Percentiles rank a stretch among this genome's conserved stretches.
Evolutionary conservation across 306 rosid genomes (phyloP).

Genomic region (Trichosanthes truncata): DNA sequence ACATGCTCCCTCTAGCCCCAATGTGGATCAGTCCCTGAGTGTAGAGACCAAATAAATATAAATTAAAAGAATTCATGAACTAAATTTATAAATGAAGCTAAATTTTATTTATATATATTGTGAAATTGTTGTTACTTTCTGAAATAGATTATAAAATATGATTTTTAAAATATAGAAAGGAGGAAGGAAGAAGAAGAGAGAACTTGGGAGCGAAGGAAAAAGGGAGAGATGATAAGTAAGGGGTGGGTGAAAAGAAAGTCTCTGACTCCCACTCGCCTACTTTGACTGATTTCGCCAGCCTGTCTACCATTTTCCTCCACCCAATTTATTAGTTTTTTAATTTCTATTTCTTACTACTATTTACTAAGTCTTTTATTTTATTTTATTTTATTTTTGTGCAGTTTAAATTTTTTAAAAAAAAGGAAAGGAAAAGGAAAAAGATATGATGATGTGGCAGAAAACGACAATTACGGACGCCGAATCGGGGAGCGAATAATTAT

Average conservation of each 20-base stretch:
- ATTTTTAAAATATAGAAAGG: too few species aligned
- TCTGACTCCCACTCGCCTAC: background rate
- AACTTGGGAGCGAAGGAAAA: background rate
- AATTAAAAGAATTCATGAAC: too few species aligned
- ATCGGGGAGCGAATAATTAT: slow-evolving; percentile 70
- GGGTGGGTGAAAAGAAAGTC: slow-evolving; percentile 13
- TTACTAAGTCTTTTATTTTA: background rate
- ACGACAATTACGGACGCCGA: slow-evolving; percentile 83
- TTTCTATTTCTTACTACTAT: background rate
- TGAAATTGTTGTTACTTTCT: too few species aligned
- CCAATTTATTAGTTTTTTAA: background rate
- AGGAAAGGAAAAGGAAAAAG: background rate
- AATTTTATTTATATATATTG: too few species aligned
- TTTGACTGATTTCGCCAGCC: slow-evolving; percentile 87
- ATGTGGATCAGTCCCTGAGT: too few species aligned
- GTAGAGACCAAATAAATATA: too few species aligned
- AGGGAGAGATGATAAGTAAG: background rate
- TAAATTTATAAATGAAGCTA: too few species aligned
- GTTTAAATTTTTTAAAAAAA: background rate
- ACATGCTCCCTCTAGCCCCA: too few species aligned
- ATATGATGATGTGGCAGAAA: slow-evolving; percentile 35
- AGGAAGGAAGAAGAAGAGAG: background rate
- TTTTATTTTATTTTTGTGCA: background rate
- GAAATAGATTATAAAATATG: too few species aligned
- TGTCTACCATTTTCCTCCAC: slow-evolving; percentile 62